Conservation (phyloP, 768 basidiomycete species). For the Amanita molliuscula region DNA sequence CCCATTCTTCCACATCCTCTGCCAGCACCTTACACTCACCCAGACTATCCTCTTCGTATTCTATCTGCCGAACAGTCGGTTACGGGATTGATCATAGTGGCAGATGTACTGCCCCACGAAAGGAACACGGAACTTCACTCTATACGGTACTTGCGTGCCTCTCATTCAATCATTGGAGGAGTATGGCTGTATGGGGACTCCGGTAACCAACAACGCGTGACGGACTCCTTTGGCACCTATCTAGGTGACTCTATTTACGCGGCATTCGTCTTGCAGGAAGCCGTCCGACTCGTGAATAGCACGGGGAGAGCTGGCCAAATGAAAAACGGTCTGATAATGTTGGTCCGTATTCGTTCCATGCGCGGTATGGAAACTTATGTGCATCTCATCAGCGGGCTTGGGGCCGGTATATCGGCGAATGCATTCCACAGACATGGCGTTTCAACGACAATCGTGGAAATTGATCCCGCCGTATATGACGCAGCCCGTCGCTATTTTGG, state of each 20-base stretch:
- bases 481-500: constrained; percentile 76
- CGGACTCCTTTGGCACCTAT: constrained; percentile 41
- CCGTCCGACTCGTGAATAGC: constrained; percentile 57
- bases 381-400: constrained; percentile 59
- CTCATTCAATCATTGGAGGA: constrained; percentile 60
- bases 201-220: constrained; percentile 28
- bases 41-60: constrained; percentile 47
- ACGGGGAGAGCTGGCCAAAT: constrained; percentile 23
- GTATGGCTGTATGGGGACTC: constrained; percentile 63
- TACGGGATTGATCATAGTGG: constrained; percentile 82
- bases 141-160: constrained; percentile 50
- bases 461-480: constrained; percentile 83
- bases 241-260: constrained; percentile 77
- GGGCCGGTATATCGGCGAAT: constrained; percentile 72
- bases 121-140: constrained; percentile 31
- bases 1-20: constrained; percentile 51
- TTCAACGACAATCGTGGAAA: constrained; percentile 79
- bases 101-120: constrained; percentile 44
- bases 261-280: constrained; percentile 84
- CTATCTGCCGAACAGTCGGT: constrained; percentile 56
- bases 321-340: constrained; percentile 68
- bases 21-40: constrained; percentile 37
- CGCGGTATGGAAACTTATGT: constrained; percentile 7
- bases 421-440: constrained; percentile 63
- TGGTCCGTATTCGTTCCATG: constrained; percentile 14